Conservation (phyloP, 1,284 basidiomycete genomes). For the Vanrija pseudolonga region DNA sequence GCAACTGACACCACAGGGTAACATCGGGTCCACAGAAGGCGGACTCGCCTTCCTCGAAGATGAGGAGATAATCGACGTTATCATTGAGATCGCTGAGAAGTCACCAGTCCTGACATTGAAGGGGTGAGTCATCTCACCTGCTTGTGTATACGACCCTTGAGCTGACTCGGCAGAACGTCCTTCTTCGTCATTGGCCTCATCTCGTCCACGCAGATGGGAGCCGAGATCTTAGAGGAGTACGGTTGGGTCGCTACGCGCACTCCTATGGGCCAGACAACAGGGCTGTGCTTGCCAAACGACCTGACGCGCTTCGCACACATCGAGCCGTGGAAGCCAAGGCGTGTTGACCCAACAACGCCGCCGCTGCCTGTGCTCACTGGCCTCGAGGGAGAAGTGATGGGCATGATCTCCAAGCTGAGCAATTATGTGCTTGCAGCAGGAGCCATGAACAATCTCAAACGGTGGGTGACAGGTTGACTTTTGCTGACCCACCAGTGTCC, state of each 20-base stretch:
- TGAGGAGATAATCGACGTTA: conserved; percentile 83
- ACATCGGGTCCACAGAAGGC: conserved; percentile 82
- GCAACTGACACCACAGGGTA: conserved; percentile 61
- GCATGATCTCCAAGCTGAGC: conserved; percentile 85
- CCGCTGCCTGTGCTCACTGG: conserved; percentile 63
- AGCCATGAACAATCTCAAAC: conserved; percentile 79
- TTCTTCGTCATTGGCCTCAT: conserved; percentile 90
- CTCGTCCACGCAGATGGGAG: conserved; percentile 67
- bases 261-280: conserved; percentile 81
- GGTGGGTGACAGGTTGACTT: conserved; percentile 52
- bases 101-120: conserved; percentile 86
- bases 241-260: conserved; percentile 88
- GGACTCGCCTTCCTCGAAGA: conserved; percentile 93
- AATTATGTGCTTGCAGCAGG: conserved; percentile 95
- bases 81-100: conserved; percentile 85
- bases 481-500: conserved; percentile 58
- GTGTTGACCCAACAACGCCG: conserved; percentile 43
- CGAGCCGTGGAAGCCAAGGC: conserved; percentile 63
- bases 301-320: conserved; percentile 79
- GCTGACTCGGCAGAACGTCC: conserved; percentile 65
- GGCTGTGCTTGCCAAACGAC: conserved; percentile 81
- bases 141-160: neutral
- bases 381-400: conserved; percentile 78
- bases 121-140: conserved; percentile 61
- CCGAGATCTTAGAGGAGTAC: conserved; percentile 81